Conservation (phyloP, 441 rosid species). For the Arabidopsis hybrid region DNA sequence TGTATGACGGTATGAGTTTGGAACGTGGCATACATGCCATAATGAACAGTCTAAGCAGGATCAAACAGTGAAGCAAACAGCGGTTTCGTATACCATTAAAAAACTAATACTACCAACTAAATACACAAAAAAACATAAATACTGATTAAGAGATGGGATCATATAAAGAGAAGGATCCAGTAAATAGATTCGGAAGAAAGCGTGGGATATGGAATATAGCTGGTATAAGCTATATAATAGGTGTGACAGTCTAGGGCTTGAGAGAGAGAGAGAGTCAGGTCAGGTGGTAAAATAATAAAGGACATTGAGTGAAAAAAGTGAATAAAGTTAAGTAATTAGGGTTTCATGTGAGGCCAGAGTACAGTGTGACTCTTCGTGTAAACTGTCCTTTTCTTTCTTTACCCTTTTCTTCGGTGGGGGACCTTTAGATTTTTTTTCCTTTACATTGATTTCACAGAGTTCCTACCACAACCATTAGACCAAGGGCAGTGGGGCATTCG, state of each 20-base stretch:
- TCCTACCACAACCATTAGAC: constrained; percentile 36
- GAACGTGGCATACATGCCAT: constrained; percentile 26
- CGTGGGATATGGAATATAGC: constrained; percentile 42
- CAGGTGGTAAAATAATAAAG: constrained; percentile 43
- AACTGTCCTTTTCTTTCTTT: constrained; percentile 45
- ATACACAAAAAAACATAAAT: constrained; percentile 1
- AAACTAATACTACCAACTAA: background rate
- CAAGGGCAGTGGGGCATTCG: no score
- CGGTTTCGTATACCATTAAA: background rate
- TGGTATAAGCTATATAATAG: constrained; percentile 23
- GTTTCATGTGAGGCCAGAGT: constrained; percentile 42
- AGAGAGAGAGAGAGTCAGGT: constrained; percentile 14
- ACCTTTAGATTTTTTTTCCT: constrained; percentile 27
- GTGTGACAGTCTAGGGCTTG: constrained; percentile 40
- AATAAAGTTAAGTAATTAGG: constrained; percentile 41
- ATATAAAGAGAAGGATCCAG: constrained; percentile 34
- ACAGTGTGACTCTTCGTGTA: constrained; percentile 46
- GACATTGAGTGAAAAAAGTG: constrained; percentile 36
- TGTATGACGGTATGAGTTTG: background rate
- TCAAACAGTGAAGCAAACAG: constrained; percentile 15
- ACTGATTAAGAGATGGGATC: constrained; percentile 24
- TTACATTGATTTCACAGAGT: constrained; percentile 33
- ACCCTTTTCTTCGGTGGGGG: constrained; percentile 31
- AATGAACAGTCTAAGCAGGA: constrained; percentile 28
- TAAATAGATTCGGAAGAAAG: constrained; percentile 41